A percentile compares a stretch with the other conserved stretches of the same genome.
Evolutionary conservation across 257 asterid genomes (phyloP).

Genomic region (Mentha longifolia): DNA sequence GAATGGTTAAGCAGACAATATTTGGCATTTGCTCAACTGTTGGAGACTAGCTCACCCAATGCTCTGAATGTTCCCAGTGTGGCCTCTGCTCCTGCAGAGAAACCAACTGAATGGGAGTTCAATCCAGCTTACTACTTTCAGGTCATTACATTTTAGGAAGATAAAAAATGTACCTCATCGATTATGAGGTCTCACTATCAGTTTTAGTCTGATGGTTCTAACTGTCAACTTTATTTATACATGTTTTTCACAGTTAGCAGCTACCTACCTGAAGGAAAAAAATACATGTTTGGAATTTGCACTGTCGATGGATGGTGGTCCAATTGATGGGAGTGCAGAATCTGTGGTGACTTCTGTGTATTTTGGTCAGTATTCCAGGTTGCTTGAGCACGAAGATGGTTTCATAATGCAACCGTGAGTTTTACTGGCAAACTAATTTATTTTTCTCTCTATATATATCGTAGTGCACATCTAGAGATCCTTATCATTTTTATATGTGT

Average conservation of each 20-base stretch:
- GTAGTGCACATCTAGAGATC: slow-evolving; percentile 21
- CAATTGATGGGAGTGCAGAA: slow-evolving; percentile 66
- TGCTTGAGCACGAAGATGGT: slow-evolving; percentile 74
- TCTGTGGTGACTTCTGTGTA: slow-evolving; percentile 78
- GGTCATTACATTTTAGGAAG: slow-evolving; percentile 48
- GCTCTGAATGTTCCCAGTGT: slow-evolving; percentile 47
- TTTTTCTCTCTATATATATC: slow-evolving; percentile 20
- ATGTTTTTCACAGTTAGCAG: slow-evolving; percentile 77
- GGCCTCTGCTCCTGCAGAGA: slow-evolving; percentile 61
- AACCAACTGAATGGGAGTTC: slow-evolving; percentile 85
- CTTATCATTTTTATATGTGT: slow-evolving; percentile 1
- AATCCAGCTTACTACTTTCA: slow-evolving; percentile 88
- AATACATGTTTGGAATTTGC: slow-evolving; percentile 70
- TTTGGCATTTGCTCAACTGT: slow-evolving; percentile 83
- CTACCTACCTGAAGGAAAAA: slow-evolving; percentile 84
- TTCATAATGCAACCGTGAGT: slow-evolving; percentile 81
- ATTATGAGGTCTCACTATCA: slow-evolving; percentile 26
- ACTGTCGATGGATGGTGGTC: slow-evolving; percentile 63
- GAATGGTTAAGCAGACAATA: slow-evolving; percentile 97
- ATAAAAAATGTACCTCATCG: not conserved
- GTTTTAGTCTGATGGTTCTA: slow-evolving; percentile 13
- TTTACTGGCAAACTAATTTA: slow-evolving; percentile 34
- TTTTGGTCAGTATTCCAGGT: slow-evolving; percentile 89
- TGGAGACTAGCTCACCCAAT: slow-evolving; percentile 80
- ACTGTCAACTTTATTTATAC: slow-evolving; percentile 12